Evolutionary conservation across 2,329 filamentous ascomycete genomes (phyloP).

Genomic region (Pestalotiopsis sp.): DNA sequence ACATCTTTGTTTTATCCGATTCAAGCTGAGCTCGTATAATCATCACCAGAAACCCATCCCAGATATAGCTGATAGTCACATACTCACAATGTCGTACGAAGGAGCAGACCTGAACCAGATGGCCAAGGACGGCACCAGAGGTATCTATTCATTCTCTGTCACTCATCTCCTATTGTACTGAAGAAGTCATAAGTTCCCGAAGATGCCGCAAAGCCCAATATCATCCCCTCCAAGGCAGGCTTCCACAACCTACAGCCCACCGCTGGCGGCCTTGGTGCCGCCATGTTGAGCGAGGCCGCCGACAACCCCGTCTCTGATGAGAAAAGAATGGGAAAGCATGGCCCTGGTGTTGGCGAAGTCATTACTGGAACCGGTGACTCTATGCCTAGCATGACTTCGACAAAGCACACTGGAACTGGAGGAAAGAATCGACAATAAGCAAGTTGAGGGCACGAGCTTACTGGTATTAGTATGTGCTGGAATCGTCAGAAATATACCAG

Average conservation of each 20-base stretch:
- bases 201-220: slow-evolving; percentile 1
- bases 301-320: slow-evolving; percentile 5
- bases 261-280: not conserved
- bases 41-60: too few species aligned
- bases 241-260: not conserved
- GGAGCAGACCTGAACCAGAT: slow-evolving; percentile 4
- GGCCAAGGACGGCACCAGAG: slow-evolving; percentile 2
- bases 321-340: not conserved
- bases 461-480: not conserved
- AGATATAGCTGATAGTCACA: too few species aligned
- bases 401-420: not conserved
- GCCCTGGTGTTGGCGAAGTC: not conserved
- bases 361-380: slow-evolving; percentile 1
- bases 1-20: too few species aligned
- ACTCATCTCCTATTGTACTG: not conserved
- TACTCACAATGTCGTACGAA: not conserved
- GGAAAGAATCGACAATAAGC: not conserved
- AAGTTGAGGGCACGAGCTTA: not conserved
- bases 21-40: too few species aligned
- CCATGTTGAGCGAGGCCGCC: not conserved
- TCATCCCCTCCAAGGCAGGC: not conserved
- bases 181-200: not conserved
- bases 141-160: not conserved
- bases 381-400: not conserved
- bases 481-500: too few species aligned